These are phyloP conservation scores for Furcasterigmium sp. DNA, from an alignment of 2,329 filamentous ascomycete species.

Conservation along the genomic window DNA sequence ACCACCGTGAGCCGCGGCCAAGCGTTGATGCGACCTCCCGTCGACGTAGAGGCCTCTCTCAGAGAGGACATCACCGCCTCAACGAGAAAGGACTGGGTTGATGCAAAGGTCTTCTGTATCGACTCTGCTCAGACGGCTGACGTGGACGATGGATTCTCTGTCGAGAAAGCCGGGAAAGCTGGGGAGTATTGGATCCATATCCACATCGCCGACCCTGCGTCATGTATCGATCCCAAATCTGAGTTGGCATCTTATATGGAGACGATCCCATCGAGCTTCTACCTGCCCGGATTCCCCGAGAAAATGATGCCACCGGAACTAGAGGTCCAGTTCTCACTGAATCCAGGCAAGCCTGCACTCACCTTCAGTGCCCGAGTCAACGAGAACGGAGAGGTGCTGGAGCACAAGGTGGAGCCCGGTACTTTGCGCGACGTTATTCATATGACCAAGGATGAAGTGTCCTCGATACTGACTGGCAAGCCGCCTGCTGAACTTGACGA, in stretches of 20 bases:
- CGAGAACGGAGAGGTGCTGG: slow-evolving; percentile 44
- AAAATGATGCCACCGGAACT: slow-evolving; percentile 49
- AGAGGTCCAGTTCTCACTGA: slow-evolving; percentile 48
- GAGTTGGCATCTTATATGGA: slow-evolving; percentile 56
- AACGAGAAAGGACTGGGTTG: slow-evolving; percentile 52
- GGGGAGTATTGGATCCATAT: slow-evolving; percentile 68
- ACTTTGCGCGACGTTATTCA: slow-evolving; percentile 50
- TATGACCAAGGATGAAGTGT: slow-evolving; percentile 32
- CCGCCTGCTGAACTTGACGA: neutral
- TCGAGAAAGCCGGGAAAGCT: slow-evolving; percentile 40
- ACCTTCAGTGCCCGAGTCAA: slow-evolving; percentile 59
- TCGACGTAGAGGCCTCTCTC: slow-evolving; percentile 22
- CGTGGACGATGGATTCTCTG: slow-evolving; percentile 74
- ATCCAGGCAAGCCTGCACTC: slow-evolving; percentile 43
- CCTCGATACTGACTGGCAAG: slow-evolving; percentile 8
- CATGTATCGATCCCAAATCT: slow-evolving; percentile 57
- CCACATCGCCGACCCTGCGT: slow-evolving; percentile 74
- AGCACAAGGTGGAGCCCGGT: slow-evolving; percentile 49
- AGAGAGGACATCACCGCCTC: slow-evolving; percentile 38
- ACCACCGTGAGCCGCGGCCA: slow-evolving; percentile 36
- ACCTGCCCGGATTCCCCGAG: slow-evolving; percentile 51
- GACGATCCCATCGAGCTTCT: slow-evolving; percentile 53
- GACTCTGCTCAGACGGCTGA: slow-evolving; percentile 62
- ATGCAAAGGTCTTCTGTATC: slow-evolving; percentile 65
- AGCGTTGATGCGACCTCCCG: slow-evolving; percentile 31